These are phyloP conservation scores for Cantharellus anzutake DNA, from an alignment of 768 basidiomycete genomes.

Conservation along the genomic window DNA sequence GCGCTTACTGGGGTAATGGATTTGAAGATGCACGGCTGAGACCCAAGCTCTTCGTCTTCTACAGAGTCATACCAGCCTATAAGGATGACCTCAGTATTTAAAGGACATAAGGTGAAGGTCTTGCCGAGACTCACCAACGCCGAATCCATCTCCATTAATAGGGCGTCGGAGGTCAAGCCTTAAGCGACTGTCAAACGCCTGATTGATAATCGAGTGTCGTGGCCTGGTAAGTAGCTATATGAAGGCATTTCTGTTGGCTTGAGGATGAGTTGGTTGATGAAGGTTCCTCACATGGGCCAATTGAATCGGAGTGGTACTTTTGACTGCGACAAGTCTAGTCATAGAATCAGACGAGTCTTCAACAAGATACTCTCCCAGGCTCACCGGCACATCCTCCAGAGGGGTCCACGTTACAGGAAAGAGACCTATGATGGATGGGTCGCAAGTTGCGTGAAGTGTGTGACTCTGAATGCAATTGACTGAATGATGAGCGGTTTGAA, in stretches of 20 bases:
- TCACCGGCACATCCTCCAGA: background rate
- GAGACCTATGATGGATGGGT: background rate
- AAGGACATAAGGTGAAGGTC: background rate
- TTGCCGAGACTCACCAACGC: constrained; percentile 45
- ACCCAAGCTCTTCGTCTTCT: constrained; percentile 64
- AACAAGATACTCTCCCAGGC: background rate
- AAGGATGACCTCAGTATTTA: background rate
- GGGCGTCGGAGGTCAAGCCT: constrained; percentile 63
- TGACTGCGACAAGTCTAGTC: constrained; percentile 18
- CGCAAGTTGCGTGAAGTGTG: background rate
- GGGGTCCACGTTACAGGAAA: background rate
- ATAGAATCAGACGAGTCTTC: background rate
- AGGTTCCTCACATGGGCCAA: constrained; percentile 49
- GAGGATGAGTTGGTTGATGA: background rate
- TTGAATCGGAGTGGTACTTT: constrained; percentile 83
- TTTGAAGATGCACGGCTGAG: constrained; percentile 88
- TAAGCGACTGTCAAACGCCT: constrained; percentile 87
- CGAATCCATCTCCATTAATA: constrained; percentile 94
- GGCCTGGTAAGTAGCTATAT: constrained; percentile 74
- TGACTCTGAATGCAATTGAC: too few relatives aligned
- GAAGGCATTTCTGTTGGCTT: background rate
- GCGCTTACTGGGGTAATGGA: constrained; percentile 68
- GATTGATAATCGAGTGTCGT: constrained; percentile 91
- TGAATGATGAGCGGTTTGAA: too few relatives aligned
- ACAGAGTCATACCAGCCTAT: constrained; percentile 88